Base-by-base conservation (phyloP, 768 basidiomycete genomes). In the Lactarius akahatsu region DNA sequence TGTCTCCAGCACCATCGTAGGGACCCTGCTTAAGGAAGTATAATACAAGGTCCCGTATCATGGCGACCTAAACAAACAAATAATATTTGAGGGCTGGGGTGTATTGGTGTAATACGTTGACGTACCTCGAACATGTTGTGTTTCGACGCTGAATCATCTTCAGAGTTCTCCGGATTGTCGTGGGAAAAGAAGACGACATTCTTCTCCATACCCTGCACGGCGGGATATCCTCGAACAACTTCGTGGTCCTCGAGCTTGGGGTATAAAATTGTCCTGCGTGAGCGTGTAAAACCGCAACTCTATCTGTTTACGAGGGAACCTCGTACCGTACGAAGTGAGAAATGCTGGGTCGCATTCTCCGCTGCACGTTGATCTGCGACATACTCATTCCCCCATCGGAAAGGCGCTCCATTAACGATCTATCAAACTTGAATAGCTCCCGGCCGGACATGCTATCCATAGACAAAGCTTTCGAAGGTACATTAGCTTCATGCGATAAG, bases 271-370 rank as follows among this genome's bases (percentile, higher is more conserved):
- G 80, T 80, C 50, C 85, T 87, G 38, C 26, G 1, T 26, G 18
- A 26, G 11, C 58, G 4, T 13, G 32, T 38, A 30, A 34, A 8
- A n/a, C 11, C 13, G 43, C 11, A 20, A 62, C 54, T 64, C 65
- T 57, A 28, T 28, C 10, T 9, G 11, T 16, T 8, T 47, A 30
- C 28, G 16, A 10, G 26, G 54, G 61, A 3, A 43, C 43, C 26
- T 61, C 75, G 18, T 64, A 84, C 87, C 86, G 74, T 67, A 88
- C 83, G 10, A 90, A 76, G 43, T 81, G 79, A 0, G 89, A 86
- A 50, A 92, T 91, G 4, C 74, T 71, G 0, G 91, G 90, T 8
- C 88, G 79, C 91, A 92, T 92, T 16, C 91, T 81, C 1, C 91
- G 78, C 72, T 92, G 91, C 0, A 89, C 83, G 70, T 88, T 80